Base-by-base conservation (phyloP, 2,329 filamentous ascomycete species). In the Rhinocladiella similis region DNA sequence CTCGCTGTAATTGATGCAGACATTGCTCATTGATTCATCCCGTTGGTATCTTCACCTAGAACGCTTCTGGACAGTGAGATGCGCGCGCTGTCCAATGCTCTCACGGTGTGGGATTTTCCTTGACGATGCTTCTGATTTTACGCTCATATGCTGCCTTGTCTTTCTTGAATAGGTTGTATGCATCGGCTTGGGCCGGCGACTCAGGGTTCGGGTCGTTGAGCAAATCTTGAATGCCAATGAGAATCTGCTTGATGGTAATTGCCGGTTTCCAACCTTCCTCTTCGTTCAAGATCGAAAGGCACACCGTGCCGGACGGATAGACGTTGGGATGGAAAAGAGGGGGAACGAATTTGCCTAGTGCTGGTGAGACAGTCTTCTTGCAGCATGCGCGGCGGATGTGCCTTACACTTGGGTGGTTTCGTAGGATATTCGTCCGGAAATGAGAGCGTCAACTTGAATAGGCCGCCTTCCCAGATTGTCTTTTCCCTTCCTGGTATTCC, bases 381-480 rank as follows among this genome's bases (percentile, higher is more conserved):
- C 35, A n/a, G 35, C n/a, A 20, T 27, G n/a, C 36, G 35, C 6
- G 13, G 25, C 45, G 48, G 9, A 47, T 18, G 52, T 41, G 29
- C 42, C 88, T 74, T 84, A 96, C 94, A 99, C 77, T 99, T 99
- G 1, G 94, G 94, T 29, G 94, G 94, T 75, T 99, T 99, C 50
- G 95, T 99, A 14, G 94, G 94, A 73, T 99, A 99, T 69, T 99
- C 94, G 68, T 99, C 94, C 0, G 95, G 94, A 67, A 99, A 99
- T 10, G 83, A 85, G 67, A 99, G 88, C 56, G 89, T 91, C 57
- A 99, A 79, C 79, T 97, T 99, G 79, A 97, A 97, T 10, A 97
- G 77, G 1, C 94, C 94, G n/a, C 92, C 92, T 69, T 96, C 92
- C 94, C 94, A 99, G 19, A 97, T 86, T 0, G 95, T 99, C 79